Evolutionary conservation across 306 rosid species (phyloP), one percentile per base, ranked within the genome.

Genomic region (Pyrus communis): DNA sequence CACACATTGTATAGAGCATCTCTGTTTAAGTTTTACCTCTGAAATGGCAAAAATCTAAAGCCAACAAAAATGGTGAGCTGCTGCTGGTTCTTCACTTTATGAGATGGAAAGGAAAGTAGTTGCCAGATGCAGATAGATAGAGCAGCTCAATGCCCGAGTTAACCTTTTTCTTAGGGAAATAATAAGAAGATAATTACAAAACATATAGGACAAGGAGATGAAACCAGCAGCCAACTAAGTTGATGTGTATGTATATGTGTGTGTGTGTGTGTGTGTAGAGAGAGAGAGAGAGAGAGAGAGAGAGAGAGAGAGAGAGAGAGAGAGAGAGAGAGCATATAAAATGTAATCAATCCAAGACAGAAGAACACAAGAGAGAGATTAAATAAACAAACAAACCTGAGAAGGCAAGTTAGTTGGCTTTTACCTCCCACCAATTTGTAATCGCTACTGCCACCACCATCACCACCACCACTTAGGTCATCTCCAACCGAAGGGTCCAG

Each of bases 1-100:
- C 19, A 14, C 17, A 58, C 78, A 33, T 59, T 64, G 71, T 42
- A 64, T 17, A 71, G 70, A 69, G 76, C 76, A 75, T 61, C 76
- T 68, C 46, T 15, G 59, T 73, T 74, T 4, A 52, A 19, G 5
- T 6, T 52, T 57, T 46, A 58, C 57, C 72, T 31, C 27, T 71
- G 25, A 49, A 69, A 54, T 45, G 76, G 21, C 40, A 70, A 61
- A 78, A 70, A 14, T 65, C 38, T 30, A 60, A 70, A 60, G 81
- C 80, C 40, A 60, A 46, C 76, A n/a, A 57, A 72, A 60, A 43
- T 19, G 17, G 4, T 21, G 27, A 19, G 19, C 59, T 51, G 22
- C 60, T 43, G 10, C 43, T 40, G 43, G 10, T 40, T 40, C 43
- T 40, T 40, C 43, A 7, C 71, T 74, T 74, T 79, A 55, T 60